Conservation (phyloP, 345 rosid species). For the Geranium brycei region DNA sequence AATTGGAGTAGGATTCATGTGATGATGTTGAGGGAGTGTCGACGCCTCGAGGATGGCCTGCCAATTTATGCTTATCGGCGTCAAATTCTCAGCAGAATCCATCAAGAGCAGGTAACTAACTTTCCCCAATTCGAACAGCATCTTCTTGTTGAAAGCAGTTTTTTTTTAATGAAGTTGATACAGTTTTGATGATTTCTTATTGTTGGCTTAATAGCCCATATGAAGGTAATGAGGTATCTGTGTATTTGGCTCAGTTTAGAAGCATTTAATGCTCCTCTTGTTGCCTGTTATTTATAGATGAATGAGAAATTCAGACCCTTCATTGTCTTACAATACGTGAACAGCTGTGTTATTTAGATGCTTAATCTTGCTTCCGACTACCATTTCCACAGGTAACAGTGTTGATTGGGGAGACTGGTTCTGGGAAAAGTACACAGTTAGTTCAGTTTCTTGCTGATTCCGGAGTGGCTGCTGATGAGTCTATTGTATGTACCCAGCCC, state of each 20-base stretch:
- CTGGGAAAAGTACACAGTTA: conserved; percentile 90
- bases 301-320: too few relatives aligned
- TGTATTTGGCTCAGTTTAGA: too few relatives aligned
- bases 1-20: conserved; percentile 45
- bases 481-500: conserved; percentile 82
- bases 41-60: conserved; percentile 58
- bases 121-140: neutral
- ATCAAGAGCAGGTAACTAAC: conserved; percentile 35
- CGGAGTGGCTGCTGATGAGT: conserved; percentile 37
- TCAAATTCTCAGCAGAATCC: conserved; percentile 35
- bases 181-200: too few relatives aligned
- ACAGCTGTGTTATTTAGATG: neutral
- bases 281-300: too few relatives aligned
- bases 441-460: conserved; percentile 89
- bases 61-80: conserved; percentile 54
- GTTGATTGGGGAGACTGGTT: conserved; percentile 89
- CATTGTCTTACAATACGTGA: too few relatives aligned
- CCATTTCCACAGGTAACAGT: conserved; percentile 41
- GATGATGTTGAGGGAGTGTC: conserved; percentile 52
- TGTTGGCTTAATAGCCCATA: too few relatives aligned
- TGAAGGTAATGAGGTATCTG: too few relatives aligned
- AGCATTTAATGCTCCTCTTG: too few relatives aligned
- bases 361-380: neutral
- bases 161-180: too few relatives aligned
- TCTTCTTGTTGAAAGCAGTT: too few relatives aligned